Percentiles rank a stretch among this genome's conserved stretches.
Conservation (phyloP, 768 basidiomycete species). For the Pleurotus eryngii region DNA sequence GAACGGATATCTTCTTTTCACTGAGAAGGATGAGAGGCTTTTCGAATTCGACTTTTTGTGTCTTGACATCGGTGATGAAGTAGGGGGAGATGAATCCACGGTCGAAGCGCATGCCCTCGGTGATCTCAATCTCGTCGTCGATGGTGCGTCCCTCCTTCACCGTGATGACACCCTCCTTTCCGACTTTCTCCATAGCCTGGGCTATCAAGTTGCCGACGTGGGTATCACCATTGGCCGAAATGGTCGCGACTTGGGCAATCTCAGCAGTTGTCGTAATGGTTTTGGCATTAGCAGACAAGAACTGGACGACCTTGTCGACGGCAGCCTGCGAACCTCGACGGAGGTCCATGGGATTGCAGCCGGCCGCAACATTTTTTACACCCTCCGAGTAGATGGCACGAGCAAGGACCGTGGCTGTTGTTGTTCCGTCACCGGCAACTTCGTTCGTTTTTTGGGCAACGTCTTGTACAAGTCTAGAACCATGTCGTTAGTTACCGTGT, state of each 20-base stretch:
- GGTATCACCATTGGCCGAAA: slow-evolving; percentile 76
- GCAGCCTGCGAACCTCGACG: slow-evolving; percentile 97
- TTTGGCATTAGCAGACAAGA: slow-evolving; percentile 83
- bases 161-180: slow-evolving; percentile 99
- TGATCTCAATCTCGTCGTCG: slow-evolving; percentile 98
- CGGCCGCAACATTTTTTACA: slow-evolving; percentile 98
- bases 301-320: slow-evolving; percentile 91
- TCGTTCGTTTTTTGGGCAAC: slow-evolving; percentile 98
- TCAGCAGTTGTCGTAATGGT: slow-evolving; percentile 96
- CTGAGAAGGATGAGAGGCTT: slow-evolving; percentile 91
- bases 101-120: slow-evolving; percentile 99
- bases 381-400: slow-evolving; percentile 98
- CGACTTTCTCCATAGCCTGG: slow-evolving; percentile 99
- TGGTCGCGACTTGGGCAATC: slow-evolving; percentile 99
- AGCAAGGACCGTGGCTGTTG: slow-evolving; percentile 94
- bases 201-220: slow-evolving; percentile 95
- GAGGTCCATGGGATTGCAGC: slow-evolving; percentile 99
- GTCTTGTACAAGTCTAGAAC: slow-evolving; percentile 80
- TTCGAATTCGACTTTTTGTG: slow-evolving; percentile 94
- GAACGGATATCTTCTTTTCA: slow-evolving; percentile 95
- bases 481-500: not conserved
- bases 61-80: slow-evolving; percentile 98
- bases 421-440: slow-evolving; percentile 95
- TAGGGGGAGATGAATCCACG: slow-evolving; percentile 97
- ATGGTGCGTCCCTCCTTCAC: slow-evolving; percentile 99